Base-by-base conservation (phyloP, 768 basidiomycete species). In the Termitomyces bulborhizus region DNA sequence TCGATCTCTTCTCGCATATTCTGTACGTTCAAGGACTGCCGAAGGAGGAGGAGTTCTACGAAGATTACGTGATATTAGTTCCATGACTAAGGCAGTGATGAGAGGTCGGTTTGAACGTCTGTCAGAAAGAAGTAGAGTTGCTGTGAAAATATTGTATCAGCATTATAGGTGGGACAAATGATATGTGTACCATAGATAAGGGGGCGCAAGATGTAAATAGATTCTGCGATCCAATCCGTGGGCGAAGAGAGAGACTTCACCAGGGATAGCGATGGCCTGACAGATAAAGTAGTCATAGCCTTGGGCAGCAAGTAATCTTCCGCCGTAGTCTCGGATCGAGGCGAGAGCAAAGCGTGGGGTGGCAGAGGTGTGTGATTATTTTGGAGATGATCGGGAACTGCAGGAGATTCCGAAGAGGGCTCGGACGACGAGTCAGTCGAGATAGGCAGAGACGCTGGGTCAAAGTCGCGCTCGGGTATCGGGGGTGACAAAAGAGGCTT, bases 381-480 rank as follows among this genome's bases (percentile, higher is more conserved):
- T 68, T 79, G 84, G 16, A 94, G 74, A 64, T 94, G 93, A 32
- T 91, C 84, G 4, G 91, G 89, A 32, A 88, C 86, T 21, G 77
- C 69, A 13, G 84, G 75, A 7, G 78, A 75, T 4, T 54, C 43
- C 21, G 75, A 71, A 13, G 79, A 78, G 8, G 84, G 83, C 18
- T 85, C 83, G 16, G 87, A 82, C 7, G 80, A 80, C 29, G 75
- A 66, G 51, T 75, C 73, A 27, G 79, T 81, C 39, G 74, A 73
- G 9, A 79, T 66, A 13, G 85, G 79, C 7, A 93, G 65, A 45
- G 78, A 75, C 5, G 87, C 76, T 4, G 89, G 87, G 67, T 95
- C 94, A 58, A 92, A 79, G 61, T 94, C 93, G 50, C 94, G 84
- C 69, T 93, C 90, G 13, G 94, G 93, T 52, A 93, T 83, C 18